Base-by-base conservation (phyloP, 2,329 filamentous ascomycete genomes). In the Hypoxylon sp. region DNA sequence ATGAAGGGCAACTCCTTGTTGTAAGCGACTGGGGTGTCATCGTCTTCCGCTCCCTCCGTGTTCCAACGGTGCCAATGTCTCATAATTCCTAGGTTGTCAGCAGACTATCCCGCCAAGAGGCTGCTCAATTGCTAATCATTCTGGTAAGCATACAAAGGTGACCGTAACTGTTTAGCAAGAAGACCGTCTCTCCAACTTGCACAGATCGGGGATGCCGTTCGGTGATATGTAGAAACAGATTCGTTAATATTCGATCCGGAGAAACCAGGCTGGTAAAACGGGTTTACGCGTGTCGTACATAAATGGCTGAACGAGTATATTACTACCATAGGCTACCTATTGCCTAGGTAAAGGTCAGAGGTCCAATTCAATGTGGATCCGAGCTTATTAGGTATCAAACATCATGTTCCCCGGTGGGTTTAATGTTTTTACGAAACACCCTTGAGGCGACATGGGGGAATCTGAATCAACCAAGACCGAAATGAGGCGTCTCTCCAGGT, bases 401-500 rank as follows among this genome's bases (percentile, higher is more conserved):
- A 65, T 60, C 39, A 42, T n/a, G 50, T 48, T 48, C 53, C 35
- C 51, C 44, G 58, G 67, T 66, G 69, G 63, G 46, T 64, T 67
- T 17, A 44, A 11, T 21, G 39, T 21, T 44, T 57, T 51, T 69
- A 61, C 69, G 66, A 71, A 71, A 71, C 69, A 51, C 54, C 63
- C 44, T 67, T 65, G 56, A 69, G 56, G 67, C 56, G 57, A 59
- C 48, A 69, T 39, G 62, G 60, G 65, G 64, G 21, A 50, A 67
- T 65, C 63, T 71, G 69, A 71, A 69, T 71, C 69, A 71, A 62
- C 67, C 69, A 69, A 67, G 60, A 67, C 64, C n/a, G 15, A 47
- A 54, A 52, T 47, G 65, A 68, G 68, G 62, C 65, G 52, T 50
- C 32, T 48, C 39, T 19, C 27, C 17, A 55, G 17, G 56, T 63